These are phyloP conservation scores for Serendipita sp. DNA, from an alignment of 768 basidiomycete species.

Conservation along the genomic window DNA sequence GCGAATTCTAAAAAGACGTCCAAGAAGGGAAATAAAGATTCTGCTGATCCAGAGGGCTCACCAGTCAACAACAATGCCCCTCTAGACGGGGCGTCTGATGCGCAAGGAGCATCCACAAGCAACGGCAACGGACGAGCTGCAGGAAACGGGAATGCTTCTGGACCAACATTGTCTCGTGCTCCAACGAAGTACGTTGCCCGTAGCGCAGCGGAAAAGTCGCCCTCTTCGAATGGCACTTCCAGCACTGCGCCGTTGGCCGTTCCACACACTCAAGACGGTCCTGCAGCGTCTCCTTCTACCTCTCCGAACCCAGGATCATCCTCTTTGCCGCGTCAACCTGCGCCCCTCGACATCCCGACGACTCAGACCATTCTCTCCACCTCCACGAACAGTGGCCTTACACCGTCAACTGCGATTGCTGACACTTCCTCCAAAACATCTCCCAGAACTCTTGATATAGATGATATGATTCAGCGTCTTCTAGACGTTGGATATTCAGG, in stretches of 20 bases:
- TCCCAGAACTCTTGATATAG: conserved; percentile 71
- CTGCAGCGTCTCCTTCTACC: conserved; percentile 9
- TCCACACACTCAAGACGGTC: neutral
- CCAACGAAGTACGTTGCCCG: conserved; percentile 3
- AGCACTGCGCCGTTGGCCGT: conserved; percentile 1
- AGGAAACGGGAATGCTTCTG: conserved; percentile 3
- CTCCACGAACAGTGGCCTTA: conserved; percentile 23
- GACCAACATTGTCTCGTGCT: neutral
- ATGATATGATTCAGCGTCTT: conserved; percentile 94
- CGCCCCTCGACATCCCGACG: conserved; percentile 60
- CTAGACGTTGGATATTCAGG: conserved; percentile 95
- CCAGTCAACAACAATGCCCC: neutral
- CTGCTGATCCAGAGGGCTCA: conserved; percentile 5
- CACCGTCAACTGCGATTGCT: conserved; percentile 19
- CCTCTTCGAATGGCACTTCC: neutral
- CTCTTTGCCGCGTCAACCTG: conserved; percentile 9
- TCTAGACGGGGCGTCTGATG: neutral
- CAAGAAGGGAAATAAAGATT: conserved; percentile 1
- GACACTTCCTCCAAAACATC: conserved; percentile 14
- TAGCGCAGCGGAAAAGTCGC: neutral
- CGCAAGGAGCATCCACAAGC: conserved; percentile 2
- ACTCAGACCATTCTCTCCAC: conserved; percentile 74
- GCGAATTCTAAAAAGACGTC: conserved; percentile 1
- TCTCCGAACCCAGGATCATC: conserved; percentile 8
- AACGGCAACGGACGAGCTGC: conserved; percentile 2